Evolutionary conservation across 257 asterid genomes (phyloP), one percentile per base, ranked within the genome.

Genomic region (Rhazya stricta): DNA sequence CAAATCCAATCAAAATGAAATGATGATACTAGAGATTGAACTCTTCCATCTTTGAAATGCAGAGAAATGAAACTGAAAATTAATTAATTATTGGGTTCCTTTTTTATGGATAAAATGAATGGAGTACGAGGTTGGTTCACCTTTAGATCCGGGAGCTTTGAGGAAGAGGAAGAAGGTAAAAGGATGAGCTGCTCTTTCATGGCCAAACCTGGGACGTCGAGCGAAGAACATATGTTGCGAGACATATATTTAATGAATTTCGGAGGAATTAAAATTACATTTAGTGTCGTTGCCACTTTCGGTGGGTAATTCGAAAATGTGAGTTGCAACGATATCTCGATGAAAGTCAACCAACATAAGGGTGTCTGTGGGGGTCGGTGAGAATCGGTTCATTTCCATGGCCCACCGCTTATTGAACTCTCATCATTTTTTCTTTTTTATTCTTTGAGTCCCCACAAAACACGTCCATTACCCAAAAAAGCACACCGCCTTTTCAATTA

Each of bases 321-420:
- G 51, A 70, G 79, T 78, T n/a, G 68, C 72, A 36, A n/a, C n/a
- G n/a, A n/a, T n/a, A n/a, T n/a, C n/a, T n/a, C 74, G 57, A 48
- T 8, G 53, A 25, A 80, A 75, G 91, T 86, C 91, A 86, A 86
- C 87, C 81, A 84, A 79, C 83, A 77, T 51, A 56, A 80, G 82
- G 70, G 79, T 81, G 90, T 86, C 85, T 76, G 88, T 80, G 79
- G 74, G 80, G 81, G 96, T 88, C 94, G 97, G 97, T 84, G 84
- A 36, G 79, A 83, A 89, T 85, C 81, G 91, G 92, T 92, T 84
- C 85, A 86, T 77, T 88, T 86, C 87, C 86, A 83, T 72, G 91
- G 82, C 76, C 87, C 86, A 74, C 85, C 78, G 16, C 56, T 61
- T 75, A 75, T 72, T 77, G 79, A 65, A 30, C 9, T 18, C 76